Conservation (phyloP, 2,329 filamentous ascomycete species). For the Penicillium thymicola region DNA sequence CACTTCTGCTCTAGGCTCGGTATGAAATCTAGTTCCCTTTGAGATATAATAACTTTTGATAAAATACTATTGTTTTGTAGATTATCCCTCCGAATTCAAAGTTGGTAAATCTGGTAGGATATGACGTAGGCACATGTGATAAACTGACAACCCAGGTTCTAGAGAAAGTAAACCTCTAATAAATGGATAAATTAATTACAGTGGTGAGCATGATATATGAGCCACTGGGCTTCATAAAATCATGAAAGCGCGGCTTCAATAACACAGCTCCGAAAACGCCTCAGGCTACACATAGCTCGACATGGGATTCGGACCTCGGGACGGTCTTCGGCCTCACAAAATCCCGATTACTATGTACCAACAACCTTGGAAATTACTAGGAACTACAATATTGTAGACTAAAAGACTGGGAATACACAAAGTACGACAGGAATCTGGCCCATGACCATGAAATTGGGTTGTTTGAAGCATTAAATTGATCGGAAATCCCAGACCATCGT, state of each 20-base stretch:
- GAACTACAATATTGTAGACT: no score
- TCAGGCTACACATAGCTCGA: neutral
- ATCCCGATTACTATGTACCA: neutral
- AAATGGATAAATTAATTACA: neutral
- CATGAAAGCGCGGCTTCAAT: neutral
- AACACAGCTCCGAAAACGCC: neutral
- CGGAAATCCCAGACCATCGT: conserved; percentile 34
- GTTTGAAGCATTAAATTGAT: conserved; percentile 36
- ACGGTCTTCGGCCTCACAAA: neutral
- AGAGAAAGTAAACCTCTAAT: no score
- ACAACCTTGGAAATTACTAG: no score
- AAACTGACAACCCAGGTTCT: neutral
- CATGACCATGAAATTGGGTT: conserved; percentile 27
- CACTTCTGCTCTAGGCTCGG: neutral
- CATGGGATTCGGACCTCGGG: neutral
- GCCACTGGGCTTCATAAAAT: neutral
- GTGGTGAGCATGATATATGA: neutral
- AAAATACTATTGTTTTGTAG: neutral
- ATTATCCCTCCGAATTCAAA: neutral
- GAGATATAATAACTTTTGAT: no score
- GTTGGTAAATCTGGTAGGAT: no score
- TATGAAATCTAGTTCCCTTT: neutral
- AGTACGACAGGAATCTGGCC: neutral
- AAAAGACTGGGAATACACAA: neutral
- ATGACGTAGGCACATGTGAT: neutral